Conservation (phyloP, 768 basidiomycete genomes). For the Myochromella boudieri region DNA sequence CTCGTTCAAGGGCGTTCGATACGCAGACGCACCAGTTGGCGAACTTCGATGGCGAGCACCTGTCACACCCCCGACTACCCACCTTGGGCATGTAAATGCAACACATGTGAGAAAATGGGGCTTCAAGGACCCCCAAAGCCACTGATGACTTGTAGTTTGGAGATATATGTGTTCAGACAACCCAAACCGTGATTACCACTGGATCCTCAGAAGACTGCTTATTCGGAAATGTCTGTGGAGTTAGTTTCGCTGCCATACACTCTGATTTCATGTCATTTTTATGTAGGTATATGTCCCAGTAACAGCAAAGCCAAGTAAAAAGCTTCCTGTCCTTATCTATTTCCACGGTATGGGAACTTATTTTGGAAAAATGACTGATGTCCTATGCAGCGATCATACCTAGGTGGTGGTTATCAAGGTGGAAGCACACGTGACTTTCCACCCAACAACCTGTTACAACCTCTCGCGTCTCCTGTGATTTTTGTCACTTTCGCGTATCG, state of each 20-base stretch:
- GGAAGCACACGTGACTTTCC: slow-evolving; percentile 33
- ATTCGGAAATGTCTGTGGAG: slow-evolving; percentile 36
- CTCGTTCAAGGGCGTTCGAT: slow-evolving; percentile 40
- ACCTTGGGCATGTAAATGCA: slow-evolving; percentile 37
- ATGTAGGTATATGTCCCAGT: slow-evolving; percentile 38
- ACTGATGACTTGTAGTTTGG: slow-evolving; percentile 27
- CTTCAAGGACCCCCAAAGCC: not conserved
- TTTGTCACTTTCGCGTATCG: slow-evolving; percentile 44
- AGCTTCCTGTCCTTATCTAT: slow-evolving; percentile 39
- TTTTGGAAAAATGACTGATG: not conserved
- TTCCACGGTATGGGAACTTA: slow-evolving; percentile 33
- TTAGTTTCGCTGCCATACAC: not conserved
- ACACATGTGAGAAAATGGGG: slow-evolving; percentile 23
- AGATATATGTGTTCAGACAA: slow-evolving; percentile 31
- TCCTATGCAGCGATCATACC: not conserved
- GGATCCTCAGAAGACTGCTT: slow-evolving; percentile 42
- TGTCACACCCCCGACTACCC: slow-evolving; percentile 34
- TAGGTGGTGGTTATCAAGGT: slow-evolving; percentile 42
- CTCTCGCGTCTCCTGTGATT: slow-evolving; percentile 32
- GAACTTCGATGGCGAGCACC: slow-evolving; percentile 40
- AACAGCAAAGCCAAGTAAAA: slow-evolving; percentile 17
- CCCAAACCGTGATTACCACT: slow-evolving; percentile 25
- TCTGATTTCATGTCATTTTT: not conserved
- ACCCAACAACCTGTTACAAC: slow-evolving; percentile 30
- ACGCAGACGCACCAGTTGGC: slow-evolving; percentile 42